These are phyloP conservation scores for Vickermania ingenoplastis DNA, from an alignment of 208 protist species.

Conservation along the genomic window DNA sequence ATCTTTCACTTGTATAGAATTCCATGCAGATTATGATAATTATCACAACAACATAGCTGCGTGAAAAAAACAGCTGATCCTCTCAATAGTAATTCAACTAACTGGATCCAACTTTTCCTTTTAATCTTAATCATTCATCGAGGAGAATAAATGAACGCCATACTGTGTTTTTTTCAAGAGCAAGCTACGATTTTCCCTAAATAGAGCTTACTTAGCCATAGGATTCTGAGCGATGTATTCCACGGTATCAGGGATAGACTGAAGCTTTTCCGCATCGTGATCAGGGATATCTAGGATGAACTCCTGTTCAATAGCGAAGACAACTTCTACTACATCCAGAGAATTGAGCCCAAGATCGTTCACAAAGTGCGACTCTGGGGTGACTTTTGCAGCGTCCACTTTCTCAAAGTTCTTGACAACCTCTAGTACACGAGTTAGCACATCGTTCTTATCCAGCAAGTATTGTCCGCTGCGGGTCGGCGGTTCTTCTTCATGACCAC, in stretches of 20 bases:
- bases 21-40: no score
- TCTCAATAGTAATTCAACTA: no score
- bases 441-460: slow-evolving; percentile 89
- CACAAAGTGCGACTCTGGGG: slow-evolving; percentile 88
- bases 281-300: slow-evolving; percentile 95
- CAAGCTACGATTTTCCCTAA: no score
- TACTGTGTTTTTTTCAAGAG: neutral
- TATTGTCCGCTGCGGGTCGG: slow-evolving; percentile 74
- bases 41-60: no score
- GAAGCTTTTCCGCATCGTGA: slow-evolving; percentile 93
- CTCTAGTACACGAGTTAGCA: slow-evolving; percentile 91
- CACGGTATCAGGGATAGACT: slow-evolving; percentile 88
- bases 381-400: slow-evolving; percentile 89
- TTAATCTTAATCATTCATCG: no score
- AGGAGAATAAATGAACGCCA: no score
- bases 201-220: slow-evolving; percentile 90
- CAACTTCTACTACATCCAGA: slow-evolving; percentile 93
- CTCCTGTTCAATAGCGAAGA: slow-evolving; percentile 94
- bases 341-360: slow-evolving; percentile 95
- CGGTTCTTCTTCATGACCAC: slow-evolving; percentile 43
- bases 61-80: no score
- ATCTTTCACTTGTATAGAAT: no score
- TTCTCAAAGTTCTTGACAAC: slow-evolving; percentile 96
- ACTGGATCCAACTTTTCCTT: no score
- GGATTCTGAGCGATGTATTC: slow-evolving; percentile 93